Percentiles rank a stretch among this genome's conserved stretches.
phyloP scores from a whole-genome alignment of 257 asterid species.

The Ophiorrhiza pumila region DNA sequence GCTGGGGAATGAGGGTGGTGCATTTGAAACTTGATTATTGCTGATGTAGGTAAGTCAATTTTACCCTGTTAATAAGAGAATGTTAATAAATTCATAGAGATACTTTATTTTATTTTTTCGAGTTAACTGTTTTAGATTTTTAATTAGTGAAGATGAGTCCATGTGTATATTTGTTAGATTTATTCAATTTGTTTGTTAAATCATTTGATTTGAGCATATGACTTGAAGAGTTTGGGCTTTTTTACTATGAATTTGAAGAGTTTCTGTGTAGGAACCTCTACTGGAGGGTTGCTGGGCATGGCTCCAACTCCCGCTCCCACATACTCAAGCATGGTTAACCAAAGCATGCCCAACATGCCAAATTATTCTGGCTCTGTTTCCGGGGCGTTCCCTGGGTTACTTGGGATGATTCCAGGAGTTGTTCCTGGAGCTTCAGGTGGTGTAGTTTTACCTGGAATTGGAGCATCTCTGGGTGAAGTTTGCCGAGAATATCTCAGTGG shows the following conservation, averaged over 20 bases:
- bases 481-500: conserved; percentile 90
- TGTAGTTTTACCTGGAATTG: conserved; percentile 89
- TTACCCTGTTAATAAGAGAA: neutral
- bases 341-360: conserved; percentile 99
- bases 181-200: neutral
- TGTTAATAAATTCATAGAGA: neutral
- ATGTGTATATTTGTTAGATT: neutral
- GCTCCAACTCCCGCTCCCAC: conserved; percentile 64
- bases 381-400: conserved; percentile 91
- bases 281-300: conserved; percentile 82
- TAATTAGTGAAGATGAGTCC: neutral
- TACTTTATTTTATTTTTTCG: neutral
- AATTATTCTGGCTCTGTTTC: conserved; percentile 90
- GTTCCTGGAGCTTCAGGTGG: conserved; percentile 91
- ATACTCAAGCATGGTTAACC: conserved; percentile 78
- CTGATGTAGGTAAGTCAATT: no score
- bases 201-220: neutral
- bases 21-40: no score
- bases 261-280: conserved; percentile 58
- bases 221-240: neutral
- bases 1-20: no score
- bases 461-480: conserved; percentile 85
- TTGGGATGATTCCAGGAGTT: conserved; percentile 94
- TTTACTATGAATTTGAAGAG: conserved; percentile 5
- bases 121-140: neutral